Percentiles rank a stretch among this genome's conserved stretches.
Conservation (phyloP, 2,329 filamentous ascomycete species). For the Graphiopsis chlorocephala region DNA sequence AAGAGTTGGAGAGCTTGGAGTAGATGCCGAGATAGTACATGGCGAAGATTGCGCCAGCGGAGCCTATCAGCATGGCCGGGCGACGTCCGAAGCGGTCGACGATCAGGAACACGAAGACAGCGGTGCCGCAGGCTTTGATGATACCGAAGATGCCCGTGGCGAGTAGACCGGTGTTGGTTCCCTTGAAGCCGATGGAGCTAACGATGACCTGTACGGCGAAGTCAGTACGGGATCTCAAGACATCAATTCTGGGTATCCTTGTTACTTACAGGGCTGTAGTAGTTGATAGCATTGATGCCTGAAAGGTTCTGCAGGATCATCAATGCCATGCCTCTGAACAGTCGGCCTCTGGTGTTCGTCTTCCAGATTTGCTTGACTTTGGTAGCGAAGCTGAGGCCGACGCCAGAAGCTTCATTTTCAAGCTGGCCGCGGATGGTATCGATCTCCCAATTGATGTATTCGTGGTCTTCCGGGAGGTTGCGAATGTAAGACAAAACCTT, state of each 20-base stretch:
- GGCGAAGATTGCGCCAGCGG: slow-evolving; percentile 39
- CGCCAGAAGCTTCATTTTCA: slow-evolving; percentile 3
- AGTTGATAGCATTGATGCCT: slow-evolving; percentile 15
- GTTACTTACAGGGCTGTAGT: background rate
- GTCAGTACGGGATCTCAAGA: background rate
- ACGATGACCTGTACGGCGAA: background rate
- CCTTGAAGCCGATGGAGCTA: slow-evolving; percentile 7
- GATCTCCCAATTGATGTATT: slow-evolving; percentile 10
- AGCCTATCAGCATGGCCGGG: background rate
- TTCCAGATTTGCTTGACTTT: slow-evolving; percentile 37
- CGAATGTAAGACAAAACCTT: slow-evolving; percentile 2
- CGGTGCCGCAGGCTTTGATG: slow-evolving; percentile 15
- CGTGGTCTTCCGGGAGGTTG: slow-evolving; percentile 3
- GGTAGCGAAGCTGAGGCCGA: slow-evolving; percentile 13
- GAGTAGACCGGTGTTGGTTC: slow-evolving; percentile 10
- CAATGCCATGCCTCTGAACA: slow-evolving; percentile 20
- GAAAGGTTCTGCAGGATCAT: slow-evolving; percentile 20
- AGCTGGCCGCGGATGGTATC: slow-evolving; percentile 5
- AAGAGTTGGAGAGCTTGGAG: slow-evolving; percentile 34
- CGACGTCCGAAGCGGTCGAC: slow-evolving; percentile 12
- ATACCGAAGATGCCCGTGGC: slow-evolving; percentile 19
- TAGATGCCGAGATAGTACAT: slow-evolving; percentile 55
- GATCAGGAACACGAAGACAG: slow-evolving; percentile 8
- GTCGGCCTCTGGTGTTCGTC: slow-evolving; percentile 16
- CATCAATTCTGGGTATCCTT: background rate